A percentile compares a stretch with the other conserved stretches of the same genome.
Conservation (phyloP, 192 early-diverging fungal species). For the Haplosporangium gracile region DNA sequence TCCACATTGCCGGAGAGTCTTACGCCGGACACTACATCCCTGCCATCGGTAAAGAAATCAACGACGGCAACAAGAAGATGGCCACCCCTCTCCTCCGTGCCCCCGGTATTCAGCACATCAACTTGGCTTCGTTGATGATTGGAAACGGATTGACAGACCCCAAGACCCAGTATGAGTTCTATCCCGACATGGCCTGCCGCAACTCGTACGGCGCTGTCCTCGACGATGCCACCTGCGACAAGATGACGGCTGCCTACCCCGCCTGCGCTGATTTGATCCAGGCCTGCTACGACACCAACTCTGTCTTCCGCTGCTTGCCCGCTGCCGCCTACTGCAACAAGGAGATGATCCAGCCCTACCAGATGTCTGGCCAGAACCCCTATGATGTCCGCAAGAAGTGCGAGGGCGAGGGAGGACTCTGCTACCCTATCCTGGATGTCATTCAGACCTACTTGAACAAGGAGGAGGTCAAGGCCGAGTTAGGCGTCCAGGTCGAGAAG, state of each 20-base stretch:
- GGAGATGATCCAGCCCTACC: conserved; percentile 82
- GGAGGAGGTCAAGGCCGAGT: conserved; percentile 76
- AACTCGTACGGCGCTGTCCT: conserved; percentile 84
- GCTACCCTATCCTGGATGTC: conserved; percentile 86
- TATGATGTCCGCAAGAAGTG: conserved; percentile 95
- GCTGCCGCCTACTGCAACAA: conserved; percentile 89
- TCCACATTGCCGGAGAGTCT: conserved; percentile 92
- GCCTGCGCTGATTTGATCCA: conserved; percentile 82
- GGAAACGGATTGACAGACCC: conserved; percentile 96
- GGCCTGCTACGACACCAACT: conserved; percentile 89
- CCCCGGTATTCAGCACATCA: conserved; percentile 64
- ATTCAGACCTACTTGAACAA: conserved; percentile 87
- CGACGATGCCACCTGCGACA: conserved; percentile 75
- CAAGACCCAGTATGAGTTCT: conserved; percentile 89
- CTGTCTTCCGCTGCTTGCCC: conserved; percentile 84
- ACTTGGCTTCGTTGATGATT: conserved; percentile 83
- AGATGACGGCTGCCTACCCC: conserved; percentile 81
- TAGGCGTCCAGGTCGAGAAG: conserved; percentile 78
- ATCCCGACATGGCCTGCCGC: conserved; percentile 82
- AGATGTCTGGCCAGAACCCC: conserved; percentile 87
- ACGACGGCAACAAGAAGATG: conserved; percentile 77
- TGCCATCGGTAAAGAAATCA: conserved; percentile 86
- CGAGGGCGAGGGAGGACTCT: conserved; percentile 82
- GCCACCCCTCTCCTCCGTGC: conserved; percentile 44
- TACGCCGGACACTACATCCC: conserved; percentile 97